Evolutionary conservation across 164 flowering plant genomes (phyloP).

Genomic region (Saururus chinensis): DNA sequence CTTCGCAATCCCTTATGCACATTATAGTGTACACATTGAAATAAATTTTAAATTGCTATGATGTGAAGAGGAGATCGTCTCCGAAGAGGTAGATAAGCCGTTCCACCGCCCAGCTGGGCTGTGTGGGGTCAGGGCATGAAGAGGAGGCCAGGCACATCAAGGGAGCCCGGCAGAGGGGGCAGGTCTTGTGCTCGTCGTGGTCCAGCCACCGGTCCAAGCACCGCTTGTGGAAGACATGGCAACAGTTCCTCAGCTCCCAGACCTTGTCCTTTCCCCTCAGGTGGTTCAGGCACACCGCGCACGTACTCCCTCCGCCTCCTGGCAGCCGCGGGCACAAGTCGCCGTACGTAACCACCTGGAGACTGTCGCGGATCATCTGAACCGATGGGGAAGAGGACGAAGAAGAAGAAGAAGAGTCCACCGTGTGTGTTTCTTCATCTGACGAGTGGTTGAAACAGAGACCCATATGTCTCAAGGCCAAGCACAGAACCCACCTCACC

Average conservation of each 20-base stretch:
- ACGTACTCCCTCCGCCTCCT: constrained; percentile 14
- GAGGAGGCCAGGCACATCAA: constrained; percentile 5
- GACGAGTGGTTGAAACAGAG: not conserved
- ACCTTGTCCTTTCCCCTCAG: constrained; percentile 30
- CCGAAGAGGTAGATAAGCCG: constrained; percentile 12
- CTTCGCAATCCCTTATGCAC: too few relatives aligned
- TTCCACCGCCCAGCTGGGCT: constrained; percentile 16
- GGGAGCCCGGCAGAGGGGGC: constrained; percentile 28
- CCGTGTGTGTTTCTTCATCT: not conserved
- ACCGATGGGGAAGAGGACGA: constrained; percentile 11
- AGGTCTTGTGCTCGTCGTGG: constrained; percentile 30
- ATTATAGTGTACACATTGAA: not conserved
- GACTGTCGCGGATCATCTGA: constrained; percentile 18
- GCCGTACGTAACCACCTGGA: constrained; percentile 12
- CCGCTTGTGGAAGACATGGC: constrained; percentile 54
- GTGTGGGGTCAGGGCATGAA: not conserved
- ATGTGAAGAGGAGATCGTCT: constrained; percentile 8
- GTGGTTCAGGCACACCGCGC: constrained; percentile 55
- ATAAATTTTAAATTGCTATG: not conserved
- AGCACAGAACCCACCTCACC: constrained; percentile 27
- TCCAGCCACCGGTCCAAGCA: constrained; percentile 60
- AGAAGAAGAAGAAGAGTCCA: not conserved
- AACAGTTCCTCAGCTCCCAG: constrained; percentile 41
- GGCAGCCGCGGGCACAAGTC: constrained; percentile 4
- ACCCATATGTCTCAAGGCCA: constrained; percentile 13